Conservation (phyloP, 2,329 filamentous ascomycete species). For the Verticillium albo-atrum region DNA sequence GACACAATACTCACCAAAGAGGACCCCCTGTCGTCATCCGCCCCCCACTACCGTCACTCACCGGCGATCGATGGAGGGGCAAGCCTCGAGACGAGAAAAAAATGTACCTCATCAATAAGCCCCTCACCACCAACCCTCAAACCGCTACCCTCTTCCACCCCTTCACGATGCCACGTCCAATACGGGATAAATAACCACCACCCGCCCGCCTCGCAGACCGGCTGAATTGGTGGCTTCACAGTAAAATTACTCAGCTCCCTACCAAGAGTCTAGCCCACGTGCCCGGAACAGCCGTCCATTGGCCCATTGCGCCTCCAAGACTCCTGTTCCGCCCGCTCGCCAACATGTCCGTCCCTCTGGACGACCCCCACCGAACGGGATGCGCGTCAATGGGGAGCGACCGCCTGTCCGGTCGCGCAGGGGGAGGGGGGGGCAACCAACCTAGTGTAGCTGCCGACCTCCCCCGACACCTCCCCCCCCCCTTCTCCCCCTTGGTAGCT, state of each 20-base stretch:
- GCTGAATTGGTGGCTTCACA: neutral
- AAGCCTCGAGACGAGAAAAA: neutral
- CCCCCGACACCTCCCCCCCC: neutral
- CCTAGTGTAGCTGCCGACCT: neutral
- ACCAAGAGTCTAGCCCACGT: neutral
- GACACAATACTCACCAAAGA: neutral
- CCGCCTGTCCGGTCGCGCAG: neutral
- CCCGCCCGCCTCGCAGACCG: neutral
- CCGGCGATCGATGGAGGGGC: neutral
- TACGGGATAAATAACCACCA: neutral
- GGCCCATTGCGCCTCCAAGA: neutral
- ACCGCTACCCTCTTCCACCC: neutral
- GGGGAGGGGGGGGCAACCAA: neutral
- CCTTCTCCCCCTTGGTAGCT: no score
- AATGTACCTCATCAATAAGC: neutral
- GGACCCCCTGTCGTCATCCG: neutral
- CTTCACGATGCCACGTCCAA: neutral
- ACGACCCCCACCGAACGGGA: neutral
- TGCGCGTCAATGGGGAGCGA: neutral
- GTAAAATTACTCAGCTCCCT: neutral
- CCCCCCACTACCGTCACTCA: neutral
- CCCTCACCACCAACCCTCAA: neutral
- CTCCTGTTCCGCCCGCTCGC: neutral
- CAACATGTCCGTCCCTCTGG: neutral
- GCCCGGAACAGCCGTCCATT: neutral